A percentile compares a stretch with the other conserved stretches of the same genome.
These are phyloP conservation scores for Marasmius oreades DNA, from an alignment of 1,284 basidiomycete genomes.

Conservation along the genomic window DNA sequence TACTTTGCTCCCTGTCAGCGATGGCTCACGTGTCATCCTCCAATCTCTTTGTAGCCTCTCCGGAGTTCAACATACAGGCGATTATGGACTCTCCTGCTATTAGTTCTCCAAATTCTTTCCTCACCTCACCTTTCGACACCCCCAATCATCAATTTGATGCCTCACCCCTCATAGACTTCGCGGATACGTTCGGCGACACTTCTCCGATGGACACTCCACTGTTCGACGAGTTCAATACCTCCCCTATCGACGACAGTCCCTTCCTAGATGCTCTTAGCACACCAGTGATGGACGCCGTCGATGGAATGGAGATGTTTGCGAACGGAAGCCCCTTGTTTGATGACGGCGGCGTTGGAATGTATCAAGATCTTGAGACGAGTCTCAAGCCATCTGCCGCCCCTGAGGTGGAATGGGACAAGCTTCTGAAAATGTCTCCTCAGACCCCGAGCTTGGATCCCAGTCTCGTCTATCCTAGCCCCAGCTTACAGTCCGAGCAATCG, in stretches of 20 bases:
- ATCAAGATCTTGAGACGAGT: not conserved
- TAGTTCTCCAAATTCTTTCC: not conserved
- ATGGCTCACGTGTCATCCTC: not conserved
- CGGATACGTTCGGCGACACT: not conserved
- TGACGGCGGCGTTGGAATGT: not conserved
- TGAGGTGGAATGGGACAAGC: not conserved
- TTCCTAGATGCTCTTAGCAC: not conserved
- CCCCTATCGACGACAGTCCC: not conserved
- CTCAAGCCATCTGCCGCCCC: not conserved
- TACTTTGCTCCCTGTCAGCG: not conserved
- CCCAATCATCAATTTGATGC: not conserved
- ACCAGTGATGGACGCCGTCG: not conserved
- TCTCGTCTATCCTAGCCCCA: not conserved
- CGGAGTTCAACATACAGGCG: not conserved
- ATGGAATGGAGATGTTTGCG: not conserved
- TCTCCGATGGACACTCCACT: not conserved
- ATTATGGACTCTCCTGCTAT: not conserved
- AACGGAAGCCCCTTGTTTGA: not conserved
- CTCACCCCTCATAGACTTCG: not conserved
- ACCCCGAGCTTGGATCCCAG: not conserved
- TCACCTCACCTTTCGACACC: not conserved
- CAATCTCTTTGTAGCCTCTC: not conserved
- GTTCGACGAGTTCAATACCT: not conserved
- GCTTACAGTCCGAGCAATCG: not conserved
- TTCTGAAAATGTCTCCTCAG: not conserved